Percentiles rank a stretch among this genome's conserved stretches.
phyloP scores from a whole-genome alignment of 192 early-diverging fungal species.

The Backusella westeae region DNA sequence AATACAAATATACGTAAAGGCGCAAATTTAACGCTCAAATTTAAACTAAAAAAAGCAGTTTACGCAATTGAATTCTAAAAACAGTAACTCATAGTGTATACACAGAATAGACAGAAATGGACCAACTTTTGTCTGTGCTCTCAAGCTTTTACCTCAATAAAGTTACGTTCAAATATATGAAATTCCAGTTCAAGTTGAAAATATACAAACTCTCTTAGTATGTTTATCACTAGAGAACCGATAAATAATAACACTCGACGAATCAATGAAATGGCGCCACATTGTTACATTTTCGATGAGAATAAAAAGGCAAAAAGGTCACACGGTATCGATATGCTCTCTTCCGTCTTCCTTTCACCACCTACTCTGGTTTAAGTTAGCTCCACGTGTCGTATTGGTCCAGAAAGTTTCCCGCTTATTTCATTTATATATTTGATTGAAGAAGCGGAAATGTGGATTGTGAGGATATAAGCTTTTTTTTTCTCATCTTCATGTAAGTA shows the following conservation, averaged over 20 bases:
- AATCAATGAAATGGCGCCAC: constrained; percentile 1
- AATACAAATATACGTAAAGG: too few relatives aligned
- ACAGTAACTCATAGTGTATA: not conserved
- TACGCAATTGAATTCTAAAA: too few relatives aligned
- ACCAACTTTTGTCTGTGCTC: not conserved
- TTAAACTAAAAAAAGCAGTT: too few relatives aligned
- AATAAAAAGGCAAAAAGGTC: not conserved
- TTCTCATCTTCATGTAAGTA: not conserved
- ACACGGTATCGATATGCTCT: not conserved
- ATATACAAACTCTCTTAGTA: not conserved
- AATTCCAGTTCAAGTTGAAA: not conserved
- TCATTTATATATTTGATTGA: not conserved
- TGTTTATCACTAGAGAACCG: not conserved
- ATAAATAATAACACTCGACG: not conserved
- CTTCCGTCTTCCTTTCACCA: not conserved
- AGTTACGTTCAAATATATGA: not conserved
- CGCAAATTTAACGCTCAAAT: too few relatives aligned
- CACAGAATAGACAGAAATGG: not conserved
- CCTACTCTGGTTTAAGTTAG: not conserved
- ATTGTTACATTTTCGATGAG: not conserved
- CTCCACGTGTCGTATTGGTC: not conserved
- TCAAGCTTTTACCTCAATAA: not conserved
- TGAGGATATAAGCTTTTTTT: not conserved
- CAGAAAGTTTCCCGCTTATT: not conserved
- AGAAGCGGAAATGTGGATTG: not conserved